phyloP scores from a whole-genome alignment of 768 basidiomycete species.

The Termitomyces sp. region DNA sequence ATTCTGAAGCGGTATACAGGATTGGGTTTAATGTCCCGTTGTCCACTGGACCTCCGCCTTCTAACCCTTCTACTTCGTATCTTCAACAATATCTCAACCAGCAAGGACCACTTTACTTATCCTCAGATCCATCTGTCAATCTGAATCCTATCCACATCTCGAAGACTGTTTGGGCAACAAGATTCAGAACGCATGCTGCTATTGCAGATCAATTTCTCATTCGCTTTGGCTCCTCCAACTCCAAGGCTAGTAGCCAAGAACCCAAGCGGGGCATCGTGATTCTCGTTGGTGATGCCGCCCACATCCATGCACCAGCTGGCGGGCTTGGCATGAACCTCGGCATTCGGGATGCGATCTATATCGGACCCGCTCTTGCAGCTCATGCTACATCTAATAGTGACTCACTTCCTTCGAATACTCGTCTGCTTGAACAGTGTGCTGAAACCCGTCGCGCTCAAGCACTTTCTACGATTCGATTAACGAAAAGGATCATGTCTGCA shows the following conservation, averaged over 20 bases:
- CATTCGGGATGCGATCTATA: constrained; percentile 43
- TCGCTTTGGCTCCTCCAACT: constrained; percentile 10
- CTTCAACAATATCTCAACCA: constrained; percentile 37
- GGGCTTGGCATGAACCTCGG: constrained; percentile 60
- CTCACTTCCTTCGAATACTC: constrained; percentile 19
- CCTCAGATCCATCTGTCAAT: constrained; percentile 29
- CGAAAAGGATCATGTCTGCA: constrained; percentile 25
- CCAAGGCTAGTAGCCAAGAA: background rate
- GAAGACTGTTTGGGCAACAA: constrained; percentile 37
- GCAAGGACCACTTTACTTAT: constrained; percentile 27
- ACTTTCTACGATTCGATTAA: constrained; percentile 33
- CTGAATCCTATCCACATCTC: constrained; percentile 25
- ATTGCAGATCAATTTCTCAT: constrained; percentile 34
- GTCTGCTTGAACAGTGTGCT: constrained; percentile 28
- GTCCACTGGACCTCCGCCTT: constrained; percentile 24
- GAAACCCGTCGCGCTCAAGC: constrained; percentile 30
- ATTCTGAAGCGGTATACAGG: constrained; percentile 26
- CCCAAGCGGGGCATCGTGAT: constrained; percentile 9
- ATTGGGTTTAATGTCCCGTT: constrained; percentile 33
- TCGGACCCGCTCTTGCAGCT: constrained; percentile 35
- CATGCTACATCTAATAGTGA: constrained; percentile 19
- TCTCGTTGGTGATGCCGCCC: constrained; percentile 33
- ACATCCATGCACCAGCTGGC: constrained; percentile 47
- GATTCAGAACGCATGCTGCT: constrained; percentile 39
- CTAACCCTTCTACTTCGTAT: constrained; percentile 33